phyloP scores from a whole-genome alignment of 495 filamentous ascomycete genomes.

The Podospora conica region DNA sequence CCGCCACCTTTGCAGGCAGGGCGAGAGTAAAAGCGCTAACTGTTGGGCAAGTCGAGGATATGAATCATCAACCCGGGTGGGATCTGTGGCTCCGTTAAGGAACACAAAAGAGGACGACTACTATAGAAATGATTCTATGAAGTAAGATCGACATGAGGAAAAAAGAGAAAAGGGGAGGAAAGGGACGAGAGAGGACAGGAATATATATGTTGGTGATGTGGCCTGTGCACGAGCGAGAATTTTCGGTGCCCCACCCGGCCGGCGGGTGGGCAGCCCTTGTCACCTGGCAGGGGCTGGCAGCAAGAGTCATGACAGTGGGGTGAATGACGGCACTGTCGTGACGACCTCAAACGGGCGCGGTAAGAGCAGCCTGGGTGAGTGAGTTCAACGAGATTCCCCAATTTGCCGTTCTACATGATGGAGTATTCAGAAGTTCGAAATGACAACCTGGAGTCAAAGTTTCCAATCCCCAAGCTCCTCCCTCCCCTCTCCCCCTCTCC shows the following conservation, averaged over 20 bases:
- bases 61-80: slow-evolving; percentile 58
- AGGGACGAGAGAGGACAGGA: slow-evolving; percentile 2
- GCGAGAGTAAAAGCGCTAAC: slow-evolving; percentile 49
- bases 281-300: slow-evolving; percentile 2
- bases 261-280: slow-evolving; percentile 26
- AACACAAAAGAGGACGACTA: slow-evolving; percentile 74
- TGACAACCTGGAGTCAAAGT: no score
- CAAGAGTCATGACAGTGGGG: not conserved
- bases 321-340: no score
- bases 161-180: slow-evolving; percentile 32
- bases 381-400: no score
- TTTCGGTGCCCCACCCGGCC: not conserved
- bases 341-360: no score
- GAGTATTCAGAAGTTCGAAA: no score
- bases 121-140: slow-evolving; percentile 88
- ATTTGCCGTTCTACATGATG: no score
- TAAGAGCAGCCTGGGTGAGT: no score
- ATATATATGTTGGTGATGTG: slow-evolving; percentile 36
- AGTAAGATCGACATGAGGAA: slow-evolving; percentile 59
- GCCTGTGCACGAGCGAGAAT: slow-evolving; percentile 37
- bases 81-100: slow-evolving; percentile 63
- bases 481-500: no score
- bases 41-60: slow-evolving; percentile 54
- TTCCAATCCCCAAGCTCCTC: no score
- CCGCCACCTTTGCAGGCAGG: slow-evolving; percentile 48